Base-by-base conservation (phyloP, 495 filamentous ascomycete species). In the Penicillium silybi region DNA sequence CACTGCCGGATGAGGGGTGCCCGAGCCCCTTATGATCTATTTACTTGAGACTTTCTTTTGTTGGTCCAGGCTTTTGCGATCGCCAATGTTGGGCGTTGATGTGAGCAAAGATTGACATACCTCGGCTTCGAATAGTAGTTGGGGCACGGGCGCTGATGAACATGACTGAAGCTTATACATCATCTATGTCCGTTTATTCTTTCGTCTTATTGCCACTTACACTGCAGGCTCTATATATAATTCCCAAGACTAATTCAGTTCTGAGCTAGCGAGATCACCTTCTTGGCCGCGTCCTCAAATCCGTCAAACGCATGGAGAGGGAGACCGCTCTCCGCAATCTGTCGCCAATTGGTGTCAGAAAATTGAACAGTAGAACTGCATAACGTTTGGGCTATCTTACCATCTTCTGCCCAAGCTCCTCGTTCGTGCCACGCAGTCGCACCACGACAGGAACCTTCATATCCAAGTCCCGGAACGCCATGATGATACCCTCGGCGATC, bases 401-500 rank as follows among this genome's bases (percentile, higher is more conserved):
- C 70, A 95, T 81, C 64, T 79, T 79, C 75, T 86, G 83, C 10
- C 89, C 91, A 53, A 81, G 70, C 58, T 80, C 79, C 67, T 95
- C 89, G 56, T 90, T 92, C 41, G 89, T 92, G 11, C 90, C 91
- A 54, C 89, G 75, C 56, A 96, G 74, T 56, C 91, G 79, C 42
- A 95, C 91, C 37, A 95, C 88, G 11, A 95, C 85, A 15, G 90
- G 90, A 4, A 92, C 75, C 3, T 68, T 68, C 65, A 88, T 80
- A 2, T 80, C 67, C 62, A 93, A 59, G 57, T 91, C 86, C 54
- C 80, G 71, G 63, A 92, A 92, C 8, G 89, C 89, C 57, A 88
- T 49, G 32, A 95, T 77, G 41, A 96, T 80, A 0, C 89, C 90
- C 54, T 85, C 78, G 0, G 90, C 91, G 63, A 96, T 95, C 89